Evolutionary conservation across 1,284 basidiomycete genomes (phyloP).

Genomic region (Cryptococcus maquisensis): DNA sequence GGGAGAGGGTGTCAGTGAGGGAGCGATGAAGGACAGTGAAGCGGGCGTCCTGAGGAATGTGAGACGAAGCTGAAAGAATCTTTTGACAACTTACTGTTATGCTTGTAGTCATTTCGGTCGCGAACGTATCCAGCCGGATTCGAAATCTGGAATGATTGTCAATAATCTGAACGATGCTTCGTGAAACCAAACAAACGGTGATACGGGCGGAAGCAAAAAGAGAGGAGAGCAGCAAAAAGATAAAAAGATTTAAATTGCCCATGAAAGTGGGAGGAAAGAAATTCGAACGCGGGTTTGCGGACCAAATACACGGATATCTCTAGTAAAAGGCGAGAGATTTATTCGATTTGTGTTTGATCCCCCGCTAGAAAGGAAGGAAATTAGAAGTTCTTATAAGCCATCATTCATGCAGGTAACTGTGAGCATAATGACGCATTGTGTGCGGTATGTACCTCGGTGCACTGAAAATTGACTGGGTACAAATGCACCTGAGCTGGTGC

Average conservation of each 20-base stretch:
- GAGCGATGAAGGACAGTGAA: conserved; percentile 43
- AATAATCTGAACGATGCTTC: too few relatives aligned
- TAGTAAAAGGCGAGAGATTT: conserved; percentile 26
- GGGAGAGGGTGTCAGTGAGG: conserved; percentile 26
- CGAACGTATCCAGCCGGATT: not conserved
- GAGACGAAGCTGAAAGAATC: not conserved
- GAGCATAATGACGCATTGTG: too few relatives aligned
- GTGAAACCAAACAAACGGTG: not conserved
- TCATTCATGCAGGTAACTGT: too few relatives aligned
- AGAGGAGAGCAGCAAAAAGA: conserved; percentile 1
- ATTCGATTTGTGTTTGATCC: conserved; percentile 17
- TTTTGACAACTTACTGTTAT: conserved; percentile 18
- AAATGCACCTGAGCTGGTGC: too few relatives aligned
- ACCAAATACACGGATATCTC: conserved; percentile 19
- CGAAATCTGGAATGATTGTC: not conserved
- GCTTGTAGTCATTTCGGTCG: conserved; percentile 11
- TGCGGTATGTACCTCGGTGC: too few relatives aligned
- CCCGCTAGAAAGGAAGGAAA: not conserved
- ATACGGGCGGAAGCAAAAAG: not conserved
- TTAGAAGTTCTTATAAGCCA: too few relatives aligned
- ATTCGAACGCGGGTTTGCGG: conserved; percentile 20
- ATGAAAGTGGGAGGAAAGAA: conserved; percentile 17
- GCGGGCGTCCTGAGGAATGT: conserved; percentile 35
- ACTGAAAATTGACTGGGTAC: too few relatives aligned
- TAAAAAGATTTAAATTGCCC: conserved; percentile 5